Evolutionary conservation across 2,329 filamentous ascomycete species (phyloP).

Genomic region (Gnomoniopsis smithogilvyi): DNA sequence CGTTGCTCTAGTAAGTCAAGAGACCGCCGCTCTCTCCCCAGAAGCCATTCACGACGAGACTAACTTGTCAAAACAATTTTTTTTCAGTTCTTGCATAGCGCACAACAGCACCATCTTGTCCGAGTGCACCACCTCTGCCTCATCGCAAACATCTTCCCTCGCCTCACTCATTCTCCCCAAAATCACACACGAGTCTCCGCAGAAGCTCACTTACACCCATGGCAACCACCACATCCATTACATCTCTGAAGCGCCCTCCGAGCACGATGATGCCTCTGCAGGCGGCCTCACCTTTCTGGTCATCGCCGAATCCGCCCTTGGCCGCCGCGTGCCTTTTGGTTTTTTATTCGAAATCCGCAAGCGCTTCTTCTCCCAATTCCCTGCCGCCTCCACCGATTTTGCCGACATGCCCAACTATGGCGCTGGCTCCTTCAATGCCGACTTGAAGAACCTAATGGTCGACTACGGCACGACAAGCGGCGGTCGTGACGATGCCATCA

Average conservation of each 20-base stretch:
- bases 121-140: constrained; percentile 86
- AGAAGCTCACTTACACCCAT: constrained; percentile 94
- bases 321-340: constrained; percentile 86
- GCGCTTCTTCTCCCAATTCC: constrained; percentile 74
- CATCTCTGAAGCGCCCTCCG: constrained; percentile 77
- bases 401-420: constrained; percentile 81
- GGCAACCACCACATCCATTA: constrained; percentile 93
- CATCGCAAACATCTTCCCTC: constrained; percentile 79
- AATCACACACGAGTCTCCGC: constrained; percentile 73
- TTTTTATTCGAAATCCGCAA: constrained; percentile 89
- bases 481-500: constrained; percentile 76
- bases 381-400: constrained; percentile 67
- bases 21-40: constrained; percentile 1
- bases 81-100: constrained; percentile 80
- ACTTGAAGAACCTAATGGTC: constrained; percentile 74
- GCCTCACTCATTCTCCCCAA: constrained; percentile 94
- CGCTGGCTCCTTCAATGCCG: constrained; percentile 79
- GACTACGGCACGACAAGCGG: constrained; percentile 78
- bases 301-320: constrained; percentile 75
- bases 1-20: constrained; percentile 65
- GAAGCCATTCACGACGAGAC: too few species aligned
- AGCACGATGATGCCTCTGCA: constrained; percentile 59
- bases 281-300: constrained; percentile 90
- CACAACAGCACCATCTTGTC: constrained; percentile 89
- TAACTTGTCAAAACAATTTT: constrained; percentile 12